Evolutionary conservation across 106 monocot species (phyloP).

Genomic region (Apostasia shenzhenica): DNA sequence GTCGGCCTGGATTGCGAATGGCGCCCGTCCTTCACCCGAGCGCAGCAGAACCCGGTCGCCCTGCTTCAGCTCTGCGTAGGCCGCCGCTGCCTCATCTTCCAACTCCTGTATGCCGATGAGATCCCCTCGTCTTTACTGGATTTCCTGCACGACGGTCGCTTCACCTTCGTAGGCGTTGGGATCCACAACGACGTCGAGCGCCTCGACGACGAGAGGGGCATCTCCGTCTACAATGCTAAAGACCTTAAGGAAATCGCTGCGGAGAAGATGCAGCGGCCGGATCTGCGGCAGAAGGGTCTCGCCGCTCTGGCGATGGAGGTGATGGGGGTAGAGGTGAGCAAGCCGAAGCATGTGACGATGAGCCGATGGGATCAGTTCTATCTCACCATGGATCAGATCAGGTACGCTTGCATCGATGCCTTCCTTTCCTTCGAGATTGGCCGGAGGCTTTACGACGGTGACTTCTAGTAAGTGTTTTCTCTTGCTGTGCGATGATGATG

Average conservation of each 20-base stretch:
- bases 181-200: conserved; percentile 30
- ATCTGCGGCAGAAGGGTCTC: conserved; percentile 31
- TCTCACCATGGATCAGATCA: conserved; percentile 34
- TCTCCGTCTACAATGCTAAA: conserved; percentile 5
- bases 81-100: conserved; percentile 55
- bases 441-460: conserved; percentile 14
- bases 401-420: conserved; percentile 48
- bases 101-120: conserved; percentile 34
- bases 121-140: conserved; percentile 23
- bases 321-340: conserved; percentile 23
- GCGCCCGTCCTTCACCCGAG: conserved; percentile 29
- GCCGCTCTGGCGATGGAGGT: conserved; percentile 23
- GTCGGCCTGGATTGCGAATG: conserved; percentile 62
- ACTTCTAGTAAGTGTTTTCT: background rate
- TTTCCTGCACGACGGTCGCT: conserved; percentile 29
- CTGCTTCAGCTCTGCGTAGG: conserved; percentile 63
- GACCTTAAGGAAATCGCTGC: conserved; percentile 35
- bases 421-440: conserved; percentile 60
- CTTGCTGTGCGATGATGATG: too few species aligned
- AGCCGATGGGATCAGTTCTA: conserved; percentile 30
- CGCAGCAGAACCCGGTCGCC: conserved; percentile 33
- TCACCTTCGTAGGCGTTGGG: conserved; percentile 57
- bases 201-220: conserved; percentile 15
- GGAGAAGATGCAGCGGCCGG: conserved; percentile 12
- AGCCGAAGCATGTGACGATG: conserved; percentile 27